Percentiles rank a stretch among this genome's conserved stretches.
phyloP scores from a whole-genome alignment of 2,329 filamentous ascomycete species.

The Exophiala xenobiotica region DNA sequence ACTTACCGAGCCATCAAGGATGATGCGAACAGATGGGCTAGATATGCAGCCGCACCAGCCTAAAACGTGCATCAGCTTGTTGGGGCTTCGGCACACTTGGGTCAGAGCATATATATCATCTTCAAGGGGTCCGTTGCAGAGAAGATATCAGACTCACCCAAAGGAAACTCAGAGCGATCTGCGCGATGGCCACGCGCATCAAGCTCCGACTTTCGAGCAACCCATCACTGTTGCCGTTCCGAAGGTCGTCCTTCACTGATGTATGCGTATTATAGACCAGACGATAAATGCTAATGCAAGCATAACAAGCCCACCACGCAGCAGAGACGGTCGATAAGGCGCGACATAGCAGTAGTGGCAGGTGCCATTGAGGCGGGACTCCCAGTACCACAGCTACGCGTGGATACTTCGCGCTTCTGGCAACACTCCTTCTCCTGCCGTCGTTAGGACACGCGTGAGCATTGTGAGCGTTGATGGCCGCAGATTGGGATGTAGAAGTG shows the following conservation, averaged over 20 bases:
- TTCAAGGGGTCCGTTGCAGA: too few relatives aligned
- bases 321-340: constrained; percentile 69
- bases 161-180: constrained; percentile 29
- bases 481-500: background rate
- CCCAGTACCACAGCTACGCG: constrained; percentile 76
- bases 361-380: constrained; percentile 69
- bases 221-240: constrained; percentile 40
- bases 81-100: background rate
- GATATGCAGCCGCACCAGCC: constrained; percentile 29
- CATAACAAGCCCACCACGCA: constrained; percentile 69
- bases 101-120: background rate
- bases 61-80: constrained; percentile 6
- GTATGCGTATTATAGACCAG: constrained; percentile 44
- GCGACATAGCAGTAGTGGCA: constrained; percentile 70
- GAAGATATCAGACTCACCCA: constrained; percentile 28
- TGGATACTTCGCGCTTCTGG: constrained; percentile 58
- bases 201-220: constrained; percentile 40
- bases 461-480: too few relatives aligned
- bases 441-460: background rate
- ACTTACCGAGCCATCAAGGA: constrained; percentile 31
- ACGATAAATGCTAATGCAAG: constrained; percentile 52
- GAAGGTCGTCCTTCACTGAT: constrained; percentile 40
- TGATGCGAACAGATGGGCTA: constrained; percentile 30
- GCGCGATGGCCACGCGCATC: constrained; percentile 20
- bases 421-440: constrained; percentile 14